Percentiles rank a stretch among this genome's conserved stretches.
phyloP scores from a whole-genome alignment of 1,284 basidiomycete genomes.

The Ustilago crameri region DNA sequence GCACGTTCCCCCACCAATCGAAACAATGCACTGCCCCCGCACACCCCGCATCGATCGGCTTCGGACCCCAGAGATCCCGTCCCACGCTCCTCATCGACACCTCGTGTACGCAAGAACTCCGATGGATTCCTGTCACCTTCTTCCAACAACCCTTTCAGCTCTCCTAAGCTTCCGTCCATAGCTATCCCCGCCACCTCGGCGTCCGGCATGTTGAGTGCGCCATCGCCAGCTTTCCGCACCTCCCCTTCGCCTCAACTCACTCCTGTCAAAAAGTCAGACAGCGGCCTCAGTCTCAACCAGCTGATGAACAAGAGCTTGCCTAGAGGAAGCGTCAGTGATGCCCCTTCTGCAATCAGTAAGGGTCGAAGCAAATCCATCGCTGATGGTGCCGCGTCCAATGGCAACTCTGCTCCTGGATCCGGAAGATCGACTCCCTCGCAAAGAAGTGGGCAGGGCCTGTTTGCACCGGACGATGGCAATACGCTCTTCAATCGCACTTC shows the following conservation, averaged over 20 bases:
- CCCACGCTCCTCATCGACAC: slow-evolving; percentile 27
- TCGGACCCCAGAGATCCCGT: slow-evolving; percentile 23
- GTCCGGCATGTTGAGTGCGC: slow-evolving; percentile 28
- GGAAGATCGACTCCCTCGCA: slow-evolving; percentile 15
- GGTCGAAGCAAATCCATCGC: slow-evolving; percentile 14
- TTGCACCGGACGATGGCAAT: slow-evolving; percentile 1
- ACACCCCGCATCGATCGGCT: slow-evolving; percentile 23
- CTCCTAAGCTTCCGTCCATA: background rate
- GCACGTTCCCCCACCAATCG: slow-evolving; percentile 3
- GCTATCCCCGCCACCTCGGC: slow-evolving; percentile 17
- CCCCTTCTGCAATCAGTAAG: background rate
- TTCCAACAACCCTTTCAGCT: slow-evolving; percentile 21
- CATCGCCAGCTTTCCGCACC: slow-evolving; percentile 1
- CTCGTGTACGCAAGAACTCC: slow-evolving; percentile 22
- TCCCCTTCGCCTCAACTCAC: slow-evolving; percentile 2
- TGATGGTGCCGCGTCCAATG: background rate
- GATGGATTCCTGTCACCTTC: slow-evolving; percentile 10
- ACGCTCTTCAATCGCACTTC: background rate
- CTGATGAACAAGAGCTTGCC: slow-evolving; percentile 26
- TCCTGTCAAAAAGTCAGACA: slow-evolving; percentile 20
- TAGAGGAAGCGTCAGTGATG: background rate
- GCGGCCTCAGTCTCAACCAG: slow-evolving; percentile 34
- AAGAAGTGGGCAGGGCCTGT: slow-evolving; percentile 6
- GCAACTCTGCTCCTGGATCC: slow-evolving; percentile 11
- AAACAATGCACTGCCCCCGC: slow-evolving; percentile 4